Evolutionary conservation across 2,329 filamentous ascomycete species (phyloP).

Genomic region (Penicillium vulpinum): DNA sequence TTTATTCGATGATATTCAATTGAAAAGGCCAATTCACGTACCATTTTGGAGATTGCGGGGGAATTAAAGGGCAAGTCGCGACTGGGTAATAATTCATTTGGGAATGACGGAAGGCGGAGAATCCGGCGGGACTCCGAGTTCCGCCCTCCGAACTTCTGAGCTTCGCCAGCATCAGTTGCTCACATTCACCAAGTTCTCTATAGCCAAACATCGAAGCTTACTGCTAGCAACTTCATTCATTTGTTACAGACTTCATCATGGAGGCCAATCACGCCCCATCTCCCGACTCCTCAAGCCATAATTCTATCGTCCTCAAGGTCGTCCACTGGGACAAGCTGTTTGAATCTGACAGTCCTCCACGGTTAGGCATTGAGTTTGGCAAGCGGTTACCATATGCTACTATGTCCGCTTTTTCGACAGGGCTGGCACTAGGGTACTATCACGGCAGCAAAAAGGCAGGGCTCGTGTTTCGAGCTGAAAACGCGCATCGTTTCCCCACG

Average conservation of each 20-base stretch:
- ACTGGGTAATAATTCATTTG: background rate
- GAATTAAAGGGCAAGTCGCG: background rate
- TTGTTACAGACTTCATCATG: conserved; percentile 13
- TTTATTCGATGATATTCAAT: background rate
- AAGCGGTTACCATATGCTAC: conserved; percentile 67
- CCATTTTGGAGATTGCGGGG: conserved; percentile 14
- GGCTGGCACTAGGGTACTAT: conserved; percentile 68
- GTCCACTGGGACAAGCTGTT: conserved; percentile 41
- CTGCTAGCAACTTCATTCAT: background rate
- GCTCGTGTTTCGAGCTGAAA: conserved; percentile 88
- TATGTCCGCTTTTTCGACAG: conserved; percentile 64
- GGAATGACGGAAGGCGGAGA: conserved; percentile 22
- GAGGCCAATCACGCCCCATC: conserved; percentile 8
- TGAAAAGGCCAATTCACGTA: background rate
- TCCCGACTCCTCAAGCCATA: conserved; percentile 17
- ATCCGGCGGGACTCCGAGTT: conserved; percentile 5
- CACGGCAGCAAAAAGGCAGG: conserved; percentile 73
- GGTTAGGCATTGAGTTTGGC: conserved; percentile 64
- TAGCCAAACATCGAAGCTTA: too few relatives aligned
- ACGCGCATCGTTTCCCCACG: conserved; percentile 87
- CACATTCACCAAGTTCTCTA: background rate
- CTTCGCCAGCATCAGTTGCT: conserved; percentile 2
- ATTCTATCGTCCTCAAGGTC: conserved; percentile 29
- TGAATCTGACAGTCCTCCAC: conserved; percentile 38
- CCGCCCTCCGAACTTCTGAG: conserved; percentile 13